Base-by-base conservation (phyloP, 1,139 yeast genomes). In the Yamadazyma friedrichii region DNA sequence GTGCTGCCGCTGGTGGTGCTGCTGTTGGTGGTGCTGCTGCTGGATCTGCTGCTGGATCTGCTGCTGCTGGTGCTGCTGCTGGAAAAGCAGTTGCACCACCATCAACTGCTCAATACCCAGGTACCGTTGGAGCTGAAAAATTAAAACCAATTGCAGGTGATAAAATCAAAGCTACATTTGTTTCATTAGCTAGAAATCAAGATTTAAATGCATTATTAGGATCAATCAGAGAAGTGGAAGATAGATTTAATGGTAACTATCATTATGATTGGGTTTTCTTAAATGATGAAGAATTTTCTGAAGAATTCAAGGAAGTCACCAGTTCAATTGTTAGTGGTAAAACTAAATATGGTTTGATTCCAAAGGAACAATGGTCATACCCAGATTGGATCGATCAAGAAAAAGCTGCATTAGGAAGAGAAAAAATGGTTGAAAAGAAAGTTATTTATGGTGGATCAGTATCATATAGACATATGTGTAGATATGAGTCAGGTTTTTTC, bases 401-500 rank as follows among this genome's bases (percentile, higher is more conserved):
- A 22, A 76, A 72, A 53, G 85, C 86, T 40, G 78, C 80, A 17
- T 52, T 62, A 38, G 65, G 71, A 8, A 67, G 87, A 58, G 67
- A 68, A 42, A 59, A 70, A 40, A 76, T 79, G 83, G 61, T 62
- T 38, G 66, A 80, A 60, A 65, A 67, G 40, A 62, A 67, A 34
- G 71, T 82, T 41, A 77, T 82, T 45, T 84, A 84, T 55, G 89
- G 86, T 39, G 79, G 70, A 46, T 74, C 79, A 12, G 69, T 70
- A 42, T 65, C 84, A 15, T 84, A 83, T 62, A 78, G 89, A 69
- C 88, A 83, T 64, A 89, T 89, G 96, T 89, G 97, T 64, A 82
- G 97, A 58, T 89, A 73, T 59, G 95, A 89, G 61, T 82, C 93
- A 28, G 97, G 97, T 0, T 87, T 88, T 64, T 88, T 89, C 69